Evolutionary conservation across 2,329 filamentous ascomycete genomes (phyloP), one percentile per base, ranked within the genome.

Genomic region (Cytospora mali): DNA sequence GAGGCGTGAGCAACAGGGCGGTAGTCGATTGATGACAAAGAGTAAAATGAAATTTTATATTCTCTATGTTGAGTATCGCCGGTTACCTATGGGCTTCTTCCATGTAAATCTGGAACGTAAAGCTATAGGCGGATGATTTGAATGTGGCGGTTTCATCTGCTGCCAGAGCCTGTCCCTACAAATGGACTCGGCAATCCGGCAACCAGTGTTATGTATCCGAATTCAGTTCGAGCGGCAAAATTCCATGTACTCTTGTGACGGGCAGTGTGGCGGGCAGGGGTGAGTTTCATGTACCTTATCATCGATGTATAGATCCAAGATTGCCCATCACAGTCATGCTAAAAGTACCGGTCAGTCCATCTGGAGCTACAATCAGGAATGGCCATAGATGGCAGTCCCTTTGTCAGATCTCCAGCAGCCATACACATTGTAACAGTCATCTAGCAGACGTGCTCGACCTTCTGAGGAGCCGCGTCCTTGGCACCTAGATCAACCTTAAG

Each of bases 401-500:
- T 10, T 10, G 3, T 1, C 6, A 21, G n/a, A n/a, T 21, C 6
- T 3, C 18, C 39, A 21, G 11, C 10, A 28, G 48, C 23, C 21
- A 55, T 6, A 10, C 16, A n/a, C n/a, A n/a, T n/a, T 6, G n/a
- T 11, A 16, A 55, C 28, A 54, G 14, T 18, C 31, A 25, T 31
- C 69, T 76, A 92, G 72, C 91, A 94, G 27, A 92, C 80, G 75
- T 93, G 87, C 76, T 93, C 90, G 58, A 90, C 79, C 71, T 88
- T 80, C 61, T 85, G 75, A 6, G 83, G 81, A 31, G 77, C 83
- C 0, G 84, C 88, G 67, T 88, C 87, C 68, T 81, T 79, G 39
- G 85, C 81, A 0, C 94, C 93, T 63, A 97, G 74, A 68, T 97
- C 93, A 4, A 88, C 84, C 78, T 91, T 91, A 72, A 97, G 77